phyloP scores from a whole-genome alignment of 306 rosid genomes.

The Cicer judaicum region DNA sequence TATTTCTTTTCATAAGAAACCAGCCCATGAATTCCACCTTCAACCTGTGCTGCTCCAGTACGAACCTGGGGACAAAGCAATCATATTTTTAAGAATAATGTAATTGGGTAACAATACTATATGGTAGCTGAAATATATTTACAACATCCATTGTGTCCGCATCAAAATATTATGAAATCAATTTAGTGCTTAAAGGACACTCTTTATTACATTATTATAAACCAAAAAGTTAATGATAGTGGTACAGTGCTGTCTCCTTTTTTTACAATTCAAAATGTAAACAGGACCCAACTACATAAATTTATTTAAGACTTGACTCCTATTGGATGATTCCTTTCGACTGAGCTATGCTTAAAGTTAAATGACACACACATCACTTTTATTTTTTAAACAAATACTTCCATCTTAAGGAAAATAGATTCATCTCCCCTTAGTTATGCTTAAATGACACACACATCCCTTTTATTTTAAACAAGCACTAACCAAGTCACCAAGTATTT shows the following conservation, averaged over 20 bases:
- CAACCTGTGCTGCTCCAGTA: conserved; percentile 93
- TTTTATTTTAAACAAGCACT: background rate
- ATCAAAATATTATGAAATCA: conserved; percentile 8
- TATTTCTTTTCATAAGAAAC: conserved; percentile 87
- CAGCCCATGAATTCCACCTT: conserved; percentile 92
- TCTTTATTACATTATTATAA: background rate
- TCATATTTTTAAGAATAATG: conserved; percentile 16
- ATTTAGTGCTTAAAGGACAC: conserved; percentile 6
- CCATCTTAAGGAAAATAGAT: no score
- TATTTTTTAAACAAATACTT: background rate
- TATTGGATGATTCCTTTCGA: background rate
- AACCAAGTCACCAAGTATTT: background rate
- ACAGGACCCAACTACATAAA: background rate
- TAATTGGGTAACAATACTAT: background rate
- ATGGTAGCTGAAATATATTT: background rate
- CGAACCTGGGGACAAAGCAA: conserved; percentile 69
- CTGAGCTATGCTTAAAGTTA: background rate
- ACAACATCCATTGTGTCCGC: background rate
- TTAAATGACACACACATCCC: background rate
- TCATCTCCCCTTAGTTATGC: background rate
- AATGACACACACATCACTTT: background rate
- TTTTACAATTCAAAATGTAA: conserved; percentile 1
- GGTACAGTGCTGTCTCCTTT: background rate
- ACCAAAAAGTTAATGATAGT: background rate
- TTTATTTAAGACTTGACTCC: background rate